phyloP scores from a whole-genome alignment of 345 rosid genomes.

The Rhizophora mangle region DNA sequence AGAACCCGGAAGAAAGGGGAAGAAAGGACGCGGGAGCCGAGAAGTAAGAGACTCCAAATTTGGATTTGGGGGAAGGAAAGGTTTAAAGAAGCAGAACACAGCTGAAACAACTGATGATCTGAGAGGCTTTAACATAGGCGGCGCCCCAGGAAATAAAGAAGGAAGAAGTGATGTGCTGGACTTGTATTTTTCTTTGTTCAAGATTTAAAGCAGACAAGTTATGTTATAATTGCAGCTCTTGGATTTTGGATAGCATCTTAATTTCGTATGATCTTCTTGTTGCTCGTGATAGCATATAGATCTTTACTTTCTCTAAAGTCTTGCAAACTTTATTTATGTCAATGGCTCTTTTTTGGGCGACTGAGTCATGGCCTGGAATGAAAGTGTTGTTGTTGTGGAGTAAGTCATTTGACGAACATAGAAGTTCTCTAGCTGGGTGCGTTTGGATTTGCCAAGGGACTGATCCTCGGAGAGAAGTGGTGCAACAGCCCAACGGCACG shows the following conservation, averaged over 20 bases:
- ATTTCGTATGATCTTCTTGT: too few relatives aligned
- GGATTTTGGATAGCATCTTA: not conserved
- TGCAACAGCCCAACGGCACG: too few relatives aligned
- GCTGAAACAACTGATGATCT: conserved; percentile 44
- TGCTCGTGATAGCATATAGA: not conserved
- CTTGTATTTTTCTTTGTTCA: not conserved
- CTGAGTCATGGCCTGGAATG: not conserved
- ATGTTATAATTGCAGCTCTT: not conserved
- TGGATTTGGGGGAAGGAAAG: conserved; percentile 64
- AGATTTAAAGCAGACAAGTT: not conserved
- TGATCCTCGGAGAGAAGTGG: too few relatives aligned
- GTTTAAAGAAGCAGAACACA: conserved; percentile 64
- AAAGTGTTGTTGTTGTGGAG: not conserved
- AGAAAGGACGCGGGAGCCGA: conserved; percentile 32
- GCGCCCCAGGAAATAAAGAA: conserved; percentile 46
- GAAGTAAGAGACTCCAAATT: conserved; percentile 51
- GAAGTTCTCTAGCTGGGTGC: too few relatives aligned
- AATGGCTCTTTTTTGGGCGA: not conserved
- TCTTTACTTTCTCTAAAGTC: not conserved
- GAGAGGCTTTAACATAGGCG: conserved; percentile 33
- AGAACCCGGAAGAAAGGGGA: conserved; percentile 28
- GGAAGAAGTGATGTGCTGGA: conserved; percentile 39
- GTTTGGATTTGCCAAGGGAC: too few relatives aligned
- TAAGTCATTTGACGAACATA: too few relatives aligned
- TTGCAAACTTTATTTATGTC: not conserved